These are phyloP conservation scores for Exserohilum turcica DNA, from an alignment of 2,329 filamentous ascomycete genomes.

Conservation along the genomic window DNA sequence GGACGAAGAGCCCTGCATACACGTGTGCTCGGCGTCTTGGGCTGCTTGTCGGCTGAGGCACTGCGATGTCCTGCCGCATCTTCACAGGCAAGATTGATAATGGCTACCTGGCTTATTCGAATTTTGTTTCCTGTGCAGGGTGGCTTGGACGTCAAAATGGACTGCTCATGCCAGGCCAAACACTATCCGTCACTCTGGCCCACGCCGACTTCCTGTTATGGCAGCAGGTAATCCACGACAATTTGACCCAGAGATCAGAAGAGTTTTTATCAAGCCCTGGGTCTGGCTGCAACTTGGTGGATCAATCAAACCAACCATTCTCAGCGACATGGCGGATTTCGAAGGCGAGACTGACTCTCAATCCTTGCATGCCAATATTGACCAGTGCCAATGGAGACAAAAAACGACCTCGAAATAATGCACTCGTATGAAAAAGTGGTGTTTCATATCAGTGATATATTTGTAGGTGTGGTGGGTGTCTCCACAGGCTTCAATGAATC, in stretches of 20 bases:
- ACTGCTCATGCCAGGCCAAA: too few relatives aligned
- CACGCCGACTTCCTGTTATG: slow-evolving; percentile 5
- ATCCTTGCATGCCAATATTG: slow-evolving; percentile 26
- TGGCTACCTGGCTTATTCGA: too few relatives aligned
- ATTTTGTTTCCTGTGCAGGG: slow-evolving; percentile 5
- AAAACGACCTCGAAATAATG: slow-evolving; percentile 22
- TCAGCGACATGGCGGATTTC: slow-evolving; percentile 22
- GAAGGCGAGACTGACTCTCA: slow-evolving; percentile 25
- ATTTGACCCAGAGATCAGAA: too few relatives aligned
- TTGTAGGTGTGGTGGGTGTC: too few relatives aligned
- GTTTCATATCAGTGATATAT: too few relatives aligned
- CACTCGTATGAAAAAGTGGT: slow-evolving; percentile 6
- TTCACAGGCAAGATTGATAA: slow-evolving; percentile 19
- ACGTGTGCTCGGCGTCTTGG: slow-evolving; percentile 24
- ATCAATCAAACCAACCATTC: slow-evolving; percentile 10
- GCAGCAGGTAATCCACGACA: neutral
- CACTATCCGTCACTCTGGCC: too few relatives aligned
- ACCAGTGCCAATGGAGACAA: slow-evolving; percentile 32
- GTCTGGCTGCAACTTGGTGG: too few relatives aligned
- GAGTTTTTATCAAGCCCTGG: too few relatives aligned
- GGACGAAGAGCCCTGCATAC: slow-evolving; percentile 21
- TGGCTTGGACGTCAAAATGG: neutral
- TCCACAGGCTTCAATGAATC: slow-evolving; percentile 30
- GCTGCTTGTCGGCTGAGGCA: slow-evolving; percentile 18
- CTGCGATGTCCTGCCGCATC: slow-evolving; percentile 15